Percentiles rank a stretch among this genome's conserved stretches.
These are phyloP conservation scores for Huntiella omanensis DNA, from an alignment of 2,329 filamentous ascomycete species.

Conservation along the genomic window DNA sequence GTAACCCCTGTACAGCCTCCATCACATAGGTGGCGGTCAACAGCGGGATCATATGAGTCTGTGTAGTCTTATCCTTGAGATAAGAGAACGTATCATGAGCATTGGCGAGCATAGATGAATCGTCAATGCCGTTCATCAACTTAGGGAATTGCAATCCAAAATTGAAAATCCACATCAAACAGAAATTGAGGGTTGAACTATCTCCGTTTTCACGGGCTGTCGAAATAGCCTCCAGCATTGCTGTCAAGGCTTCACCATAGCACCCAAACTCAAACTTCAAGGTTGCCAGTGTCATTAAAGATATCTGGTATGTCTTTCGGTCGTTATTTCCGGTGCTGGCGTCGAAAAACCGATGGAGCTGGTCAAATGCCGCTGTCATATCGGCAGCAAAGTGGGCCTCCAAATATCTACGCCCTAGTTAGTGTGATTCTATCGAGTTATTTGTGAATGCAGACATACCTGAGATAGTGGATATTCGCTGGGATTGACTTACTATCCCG, in stretches of 20 bases:
- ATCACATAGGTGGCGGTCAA: conserved; percentile 69
- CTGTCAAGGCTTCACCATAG: conserved; percentile 71
- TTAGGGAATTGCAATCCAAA: conserved; percentile 73
- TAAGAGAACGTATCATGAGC: conserved; percentile 70
- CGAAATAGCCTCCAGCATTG: conserved; percentile 86
- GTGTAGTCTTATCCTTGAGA: conserved; percentile 68
- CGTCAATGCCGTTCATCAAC: conserved; percentile 50
- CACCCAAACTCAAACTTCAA: conserved; percentile 92
- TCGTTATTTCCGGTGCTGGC: conserved; percentile 66
- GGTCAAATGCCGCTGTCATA: conserved; percentile 76
- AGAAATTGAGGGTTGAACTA: conserved; percentile 81
- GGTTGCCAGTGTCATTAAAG: conserved; percentile 79
- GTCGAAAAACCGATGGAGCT: conserved; percentile 87
- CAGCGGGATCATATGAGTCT: conserved; percentile 69
- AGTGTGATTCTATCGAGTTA: neutral
- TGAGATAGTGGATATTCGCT: conserved; percentile 57
- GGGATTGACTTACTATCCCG: conserved; percentile 49
- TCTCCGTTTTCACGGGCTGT: conserved; percentile 91
- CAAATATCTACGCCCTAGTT: conserved; percentile 42
- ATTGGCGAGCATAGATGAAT: conserved; percentile 54
- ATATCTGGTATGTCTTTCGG: conserved; percentile 82
- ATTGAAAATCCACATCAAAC: conserved; percentile 88
- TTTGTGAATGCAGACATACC: conserved; percentile 21
- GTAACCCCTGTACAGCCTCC: conserved; percentile 64
- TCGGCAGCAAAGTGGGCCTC: conserved; percentile 86